Conservation (phyloP, 257 asterid genomes). For the Plantago ovata region DNA sequence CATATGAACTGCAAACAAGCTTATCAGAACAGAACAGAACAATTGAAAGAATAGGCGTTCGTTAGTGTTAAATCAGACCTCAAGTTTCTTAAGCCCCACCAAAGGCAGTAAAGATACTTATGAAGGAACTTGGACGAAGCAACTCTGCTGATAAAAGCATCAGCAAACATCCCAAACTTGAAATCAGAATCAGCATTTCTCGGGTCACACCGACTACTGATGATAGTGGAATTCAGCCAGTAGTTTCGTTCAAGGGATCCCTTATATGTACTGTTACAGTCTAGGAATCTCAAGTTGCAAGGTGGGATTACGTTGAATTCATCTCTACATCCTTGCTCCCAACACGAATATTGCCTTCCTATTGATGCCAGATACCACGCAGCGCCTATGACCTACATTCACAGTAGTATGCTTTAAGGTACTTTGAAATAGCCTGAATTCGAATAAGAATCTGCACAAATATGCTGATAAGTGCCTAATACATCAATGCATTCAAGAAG, state of each 20-base stretch:
- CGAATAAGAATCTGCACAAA: too few relatives aligned
- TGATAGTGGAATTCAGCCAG: slow-evolving; percentile 64
- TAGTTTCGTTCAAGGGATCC: slow-evolving; percentile 25
- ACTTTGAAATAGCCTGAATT: neutral
- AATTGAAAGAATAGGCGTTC: neutral
- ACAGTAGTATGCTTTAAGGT: too few relatives aligned
- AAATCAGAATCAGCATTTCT: slow-evolving; percentile 68
- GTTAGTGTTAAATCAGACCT: slow-evolving; percentile 39
- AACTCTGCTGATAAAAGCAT: slow-evolving; percentile 76
- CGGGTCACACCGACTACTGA: slow-evolving; percentile 63
- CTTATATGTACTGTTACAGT: slow-evolving; percentile 31
- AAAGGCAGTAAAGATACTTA: slow-evolving; percentile 85
- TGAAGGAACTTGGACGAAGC: slow-evolving; percentile 63
- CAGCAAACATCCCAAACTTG: slow-evolving; percentile 95
- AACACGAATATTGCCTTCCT: slow-evolving; percentile 83
- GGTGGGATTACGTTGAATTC: slow-evolving; percentile 46
- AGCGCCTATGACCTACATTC: slow-evolving; percentile 72
- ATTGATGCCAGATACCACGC: slow-evolving; percentile 91
- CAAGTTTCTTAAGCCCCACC: slow-evolving; percentile 98
- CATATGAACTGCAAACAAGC: slow-evolving; percentile 72
- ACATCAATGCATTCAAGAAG: too few relatives aligned
- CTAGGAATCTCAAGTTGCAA: slow-evolving; percentile 50
- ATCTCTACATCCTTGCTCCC: slow-evolving; percentile 51
- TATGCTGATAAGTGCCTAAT: too few relatives aligned
- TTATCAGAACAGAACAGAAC: neutral